Evolutionary conservation across 225 moss, liverwort and hornwort species (phyloP), one percentile per base, ranked within the genome.

Genomic region (Asterella californica): DNA sequence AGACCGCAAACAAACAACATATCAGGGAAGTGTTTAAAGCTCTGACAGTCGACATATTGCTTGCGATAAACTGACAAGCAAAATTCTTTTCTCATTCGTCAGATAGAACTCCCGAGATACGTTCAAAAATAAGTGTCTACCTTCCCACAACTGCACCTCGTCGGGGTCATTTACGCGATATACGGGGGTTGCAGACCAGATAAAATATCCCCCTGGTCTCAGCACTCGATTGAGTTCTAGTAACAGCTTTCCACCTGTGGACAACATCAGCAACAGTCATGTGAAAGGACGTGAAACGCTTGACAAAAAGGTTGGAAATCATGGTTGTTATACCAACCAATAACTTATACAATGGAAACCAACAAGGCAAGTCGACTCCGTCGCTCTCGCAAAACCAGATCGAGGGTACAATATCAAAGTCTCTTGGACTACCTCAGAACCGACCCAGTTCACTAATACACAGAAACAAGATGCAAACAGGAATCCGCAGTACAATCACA

Each of bases 121-220:
- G 15, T 30, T 30, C 30, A 54, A 54, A 19, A 17, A 74, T 24
- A 55, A 46, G n/a, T 2, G n/a, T 27, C 10, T 81, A 93, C 91
- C 93, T 81, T 81, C 87, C 95, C 95, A 96, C 19, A 90, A 55
- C 74, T 83, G 73, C 55, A 89, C 87, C 34, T 92, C 93, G 7
- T 85, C 85, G 55, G 83, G 80, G 57, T 91, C 91, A 69, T 88
- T 71, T 32, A 1, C 0, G 15, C 85, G 92, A 75, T 96, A 96
- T 49, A 93, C 93, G 65, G 95, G 95, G 67, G 95, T 96, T 62
- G 95, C 93, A 76, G 95, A 96, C 95, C 93, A 96, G 22, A 96
- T 80, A 85, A 96, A 93, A 72, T 82, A 89, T 48, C 95, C 95
- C 71, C 95, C 95, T 48, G 95, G 93, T 66, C 95, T 84, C 33